These are phyloP conservation scores for Brassica incana DNA, from an alignment of 345 rosid species.

Conservation along the genomic window DNA sequence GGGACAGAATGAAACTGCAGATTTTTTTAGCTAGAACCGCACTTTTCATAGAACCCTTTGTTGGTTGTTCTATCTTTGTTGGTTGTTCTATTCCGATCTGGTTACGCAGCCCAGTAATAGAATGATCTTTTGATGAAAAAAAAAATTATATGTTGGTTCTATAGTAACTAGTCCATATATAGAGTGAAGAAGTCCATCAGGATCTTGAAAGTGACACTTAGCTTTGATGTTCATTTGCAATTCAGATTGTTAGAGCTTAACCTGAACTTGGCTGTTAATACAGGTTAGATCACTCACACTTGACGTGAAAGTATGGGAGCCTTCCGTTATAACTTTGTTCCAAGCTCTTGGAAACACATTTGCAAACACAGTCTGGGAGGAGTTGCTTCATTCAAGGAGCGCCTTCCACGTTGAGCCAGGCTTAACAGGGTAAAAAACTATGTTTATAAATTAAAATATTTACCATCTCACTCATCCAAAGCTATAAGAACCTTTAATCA, in stretches of 20 bases:
- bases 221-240: conserved; percentile 14
- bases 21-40: no score
- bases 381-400: conserved; percentile 80
- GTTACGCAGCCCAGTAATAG: no score
- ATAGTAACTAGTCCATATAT: background rate
- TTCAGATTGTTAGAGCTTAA: conserved; percentile 20
- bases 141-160: background rate
- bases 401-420: conserved; percentile 64
- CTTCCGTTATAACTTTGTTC: conserved; percentile 91
- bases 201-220: conserved; percentile 9
- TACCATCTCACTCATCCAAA: conserved; percentile 15
- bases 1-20: no score
- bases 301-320: conserved; percentile 98
- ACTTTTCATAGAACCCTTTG: no score
- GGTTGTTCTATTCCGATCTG: no score
- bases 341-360: conserved; percentile 91
- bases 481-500: background rate
- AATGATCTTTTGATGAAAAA: no score
- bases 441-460: conserved; percentile 4
- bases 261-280: conserved; percentile 32
- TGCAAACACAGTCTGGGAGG: conserved; percentile 98
- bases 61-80: no score
- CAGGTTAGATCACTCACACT: conserved; percentile 99
- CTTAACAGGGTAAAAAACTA: conserved; percentile 52
- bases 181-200: conserved; percentile 2